Conservation (phyloP, 768 basidiomycete species). For the Xerocomellus dryophilus region DNA sequence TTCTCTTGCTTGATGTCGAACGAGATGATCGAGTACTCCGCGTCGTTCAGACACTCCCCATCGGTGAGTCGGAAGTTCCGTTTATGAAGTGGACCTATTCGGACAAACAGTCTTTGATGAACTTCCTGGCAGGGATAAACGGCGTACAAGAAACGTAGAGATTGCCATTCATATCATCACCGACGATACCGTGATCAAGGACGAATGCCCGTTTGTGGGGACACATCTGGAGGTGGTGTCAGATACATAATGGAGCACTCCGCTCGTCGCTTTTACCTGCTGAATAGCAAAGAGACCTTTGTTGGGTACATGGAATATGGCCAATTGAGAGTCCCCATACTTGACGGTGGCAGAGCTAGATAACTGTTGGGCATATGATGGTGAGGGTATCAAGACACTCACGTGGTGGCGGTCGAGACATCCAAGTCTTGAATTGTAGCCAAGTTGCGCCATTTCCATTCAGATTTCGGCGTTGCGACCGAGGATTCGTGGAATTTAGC, state of each 20-base stretch:
- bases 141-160: conserved; percentile 49
- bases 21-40: conserved; percentile 54
- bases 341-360: conserved; percentile 49
- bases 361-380: neutral
- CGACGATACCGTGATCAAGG: conserved; percentile 66
- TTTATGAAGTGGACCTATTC: conserved; percentile 59
- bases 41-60: conserved; percentile 59
- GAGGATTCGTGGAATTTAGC: conserved; percentile 41
- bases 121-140: neutral
- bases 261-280: conserved; percentile 44
- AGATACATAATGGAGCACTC: neutral
- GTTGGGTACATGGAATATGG: conserved; percentile 61
- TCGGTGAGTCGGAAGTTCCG: conserved; percentile 56
- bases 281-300: conserved; percentile 64
- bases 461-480: conserved; percentile 41
- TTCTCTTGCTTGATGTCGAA: conserved; percentile 54
- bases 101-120: neutral
- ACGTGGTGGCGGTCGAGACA: conserved; percentile 48
- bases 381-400: conserved; percentile 15
- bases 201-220: conserved; percentile 62
- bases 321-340: conserved; percentile 64
- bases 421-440: conserved; percentile 48
- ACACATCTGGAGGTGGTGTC: conserved; percentile 35
- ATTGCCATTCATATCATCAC: conserved; percentile 55
- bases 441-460: conserved; percentile 58